Evolutionary conservation across 2,329 filamentous ascomycete species (phyloP).

Genomic region (Allantophomopsis lycopodina): DNA sequence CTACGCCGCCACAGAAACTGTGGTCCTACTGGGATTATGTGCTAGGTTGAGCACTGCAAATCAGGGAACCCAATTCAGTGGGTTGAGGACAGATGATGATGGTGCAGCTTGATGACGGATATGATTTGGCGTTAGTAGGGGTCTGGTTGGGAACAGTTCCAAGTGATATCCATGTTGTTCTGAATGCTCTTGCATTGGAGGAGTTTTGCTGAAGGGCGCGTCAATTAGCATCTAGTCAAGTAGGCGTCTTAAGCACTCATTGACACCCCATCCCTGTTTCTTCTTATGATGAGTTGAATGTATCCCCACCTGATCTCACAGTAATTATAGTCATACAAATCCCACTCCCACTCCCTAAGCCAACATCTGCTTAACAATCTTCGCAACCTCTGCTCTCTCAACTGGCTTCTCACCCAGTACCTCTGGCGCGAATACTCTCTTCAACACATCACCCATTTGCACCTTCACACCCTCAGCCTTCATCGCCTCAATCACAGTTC

Average conservation of each 20-base stretch:
- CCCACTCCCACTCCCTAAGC: no score
- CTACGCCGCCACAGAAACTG: constrained; percentile 93
- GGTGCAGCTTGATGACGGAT: constrained; percentile 5
- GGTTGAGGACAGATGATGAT: constrained; percentile 45
- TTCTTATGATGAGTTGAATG: no score
- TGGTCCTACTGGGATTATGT: constrained; percentile 80
- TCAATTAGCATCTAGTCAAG: no score
- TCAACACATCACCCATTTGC: constrained; percentile 48
- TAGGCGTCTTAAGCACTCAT: no score
- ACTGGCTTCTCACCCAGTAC: constrained; percentile 49
- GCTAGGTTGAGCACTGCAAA: constrained; percentile 71
- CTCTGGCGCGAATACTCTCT: constrained; percentile 36
- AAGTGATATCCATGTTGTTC: constrained; percentile 1
- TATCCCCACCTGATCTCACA: no score
- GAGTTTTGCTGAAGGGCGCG: no score
- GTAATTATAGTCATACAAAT: no score
- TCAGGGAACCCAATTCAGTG: constrained; percentile 56
- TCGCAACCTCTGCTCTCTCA: constrained; percentile 45
- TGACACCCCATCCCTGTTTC: no score
- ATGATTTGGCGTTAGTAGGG: neutral
- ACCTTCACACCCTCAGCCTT: constrained; percentile 32
- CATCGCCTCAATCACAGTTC: constrained; percentile 34
- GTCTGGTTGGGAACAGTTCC: neutral
- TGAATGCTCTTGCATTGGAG: no score
- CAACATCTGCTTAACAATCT: constrained; percentile 40